Conservation (phyloP, 140 eudicot genomes). For the Ambrosia hybrid region DNA sequence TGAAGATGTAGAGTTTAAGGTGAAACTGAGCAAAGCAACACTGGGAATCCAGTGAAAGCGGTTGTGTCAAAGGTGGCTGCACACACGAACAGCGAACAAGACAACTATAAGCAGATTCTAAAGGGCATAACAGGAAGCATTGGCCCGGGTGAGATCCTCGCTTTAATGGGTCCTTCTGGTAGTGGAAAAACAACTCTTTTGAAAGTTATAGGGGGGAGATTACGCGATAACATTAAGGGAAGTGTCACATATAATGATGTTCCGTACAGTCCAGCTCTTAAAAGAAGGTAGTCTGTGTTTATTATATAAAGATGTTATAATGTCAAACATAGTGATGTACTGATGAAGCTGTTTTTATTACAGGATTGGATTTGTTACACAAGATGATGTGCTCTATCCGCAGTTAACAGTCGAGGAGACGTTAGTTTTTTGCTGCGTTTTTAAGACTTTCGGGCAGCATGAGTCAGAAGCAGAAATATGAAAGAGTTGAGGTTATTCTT, state of each 20-base stretch:
- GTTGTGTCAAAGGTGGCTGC: constrained; percentile 68
- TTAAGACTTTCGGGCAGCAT: constrained; percentile 85
- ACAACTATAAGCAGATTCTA: constrained; percentile 77
- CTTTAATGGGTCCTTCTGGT: constrained; percentile 99
- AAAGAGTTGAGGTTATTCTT: constrained; percentile 75
- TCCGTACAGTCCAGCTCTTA: constrained; percentile 81
- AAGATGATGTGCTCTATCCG: constrained; percentile 89
- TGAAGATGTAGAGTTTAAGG: constrained; percentile 84
- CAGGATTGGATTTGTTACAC: constrained; percentile 98
- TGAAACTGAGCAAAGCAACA: constrained; percentile 53
- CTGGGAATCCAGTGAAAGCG: constrained; percentile 64
- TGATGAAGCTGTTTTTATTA: neutral
- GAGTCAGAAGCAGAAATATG: constrained; percentile 68
- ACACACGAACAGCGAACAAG: constrained; percentile 46
- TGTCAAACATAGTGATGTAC: too few species aligned
- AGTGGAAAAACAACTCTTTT: constrained; percentile 95
- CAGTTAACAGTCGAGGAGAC: constrained; percentile 98
- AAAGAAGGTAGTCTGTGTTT: constrained; percentile 55
- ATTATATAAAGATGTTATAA: neutral
- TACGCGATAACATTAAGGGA: constrained; percentile 73
- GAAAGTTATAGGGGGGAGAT: constrained; percentile 79
- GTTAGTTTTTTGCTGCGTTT: constrained; percentile 77
- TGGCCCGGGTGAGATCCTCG: constrained; percentile 94
- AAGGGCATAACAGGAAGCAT: constrained; percentile 93
- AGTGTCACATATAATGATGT: constrained; percentile 78